Evolutionary conservation across 495 filamentous ascomycete genomes (phyloP).

Genomic region (Lasiosphaeria miniovina): DNA sequence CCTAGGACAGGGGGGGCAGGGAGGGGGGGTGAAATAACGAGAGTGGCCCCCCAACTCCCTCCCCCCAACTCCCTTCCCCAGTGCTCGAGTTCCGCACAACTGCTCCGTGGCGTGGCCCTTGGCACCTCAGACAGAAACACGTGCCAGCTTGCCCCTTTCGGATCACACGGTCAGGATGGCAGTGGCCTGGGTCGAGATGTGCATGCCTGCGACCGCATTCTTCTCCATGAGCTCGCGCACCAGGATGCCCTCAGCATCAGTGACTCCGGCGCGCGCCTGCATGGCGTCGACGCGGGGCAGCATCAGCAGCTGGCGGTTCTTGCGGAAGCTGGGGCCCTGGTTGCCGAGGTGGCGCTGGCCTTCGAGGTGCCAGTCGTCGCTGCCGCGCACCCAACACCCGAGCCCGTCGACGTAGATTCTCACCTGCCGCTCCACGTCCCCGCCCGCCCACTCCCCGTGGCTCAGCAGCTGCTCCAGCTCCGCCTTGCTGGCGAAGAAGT

Average conservation of each 20-base stretch:
- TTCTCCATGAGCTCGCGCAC: conserved; percentile 8
- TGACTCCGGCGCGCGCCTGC: background rate
- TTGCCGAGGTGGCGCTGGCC: conserved; percentile 10
- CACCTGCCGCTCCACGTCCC: conserved; percentile 10
- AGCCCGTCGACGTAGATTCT: conserved; percentile 9
- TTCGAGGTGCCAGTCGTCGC: conserved; percentile 13
- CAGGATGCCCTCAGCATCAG: conserved; percentile 1
- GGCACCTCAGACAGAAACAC: too few species aligned
- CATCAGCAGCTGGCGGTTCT: background rate
- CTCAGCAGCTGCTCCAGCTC: background rate
- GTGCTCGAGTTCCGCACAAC: too few species aligned
- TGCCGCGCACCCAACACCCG: conserved; percentile 6
- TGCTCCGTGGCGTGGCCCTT: too few species aligned
- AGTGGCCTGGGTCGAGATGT: background rate
- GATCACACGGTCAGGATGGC: background rate
- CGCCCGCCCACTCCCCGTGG: background rate
- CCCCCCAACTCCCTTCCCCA: too few species aligned
- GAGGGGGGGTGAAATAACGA: too few species aligned
- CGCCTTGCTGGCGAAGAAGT: conserved; percentile 4
- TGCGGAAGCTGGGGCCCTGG: conserved; percentile 1
- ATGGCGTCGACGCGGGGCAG: conserved; percentile 3
- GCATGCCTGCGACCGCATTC: conserved; percentile 1
- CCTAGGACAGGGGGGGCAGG: too few species aligned
- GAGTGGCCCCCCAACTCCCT: too few species aligned
- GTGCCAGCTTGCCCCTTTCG: too few species aligned